Evolutionary conservation across 2,329 filamentous ascomycete species (phyloP).

Genomic region (Ascochyta clinopodiicola): DNA sequence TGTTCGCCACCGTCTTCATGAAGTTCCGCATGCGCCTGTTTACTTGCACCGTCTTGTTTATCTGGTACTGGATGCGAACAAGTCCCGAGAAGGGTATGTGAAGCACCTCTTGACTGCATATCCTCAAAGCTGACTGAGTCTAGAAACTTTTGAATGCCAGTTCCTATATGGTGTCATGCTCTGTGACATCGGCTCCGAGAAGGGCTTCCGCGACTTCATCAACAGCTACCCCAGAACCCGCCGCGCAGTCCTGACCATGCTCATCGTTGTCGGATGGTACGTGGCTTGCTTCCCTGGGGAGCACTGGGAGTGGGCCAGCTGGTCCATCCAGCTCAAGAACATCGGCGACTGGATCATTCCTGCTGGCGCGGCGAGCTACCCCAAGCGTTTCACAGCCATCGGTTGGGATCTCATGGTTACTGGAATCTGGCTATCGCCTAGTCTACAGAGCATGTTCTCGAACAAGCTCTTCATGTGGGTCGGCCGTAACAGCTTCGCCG

Average conservation of each 20-base stretch:
- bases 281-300: slow-evolving; percentile 60
- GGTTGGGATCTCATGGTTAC: slow-evolving; percentile 58
- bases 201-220: slow-evolving; percentile 55
- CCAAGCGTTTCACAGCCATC: slow-evolving; percentile 54
- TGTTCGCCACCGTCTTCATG: slow-evolving; percentile 57
- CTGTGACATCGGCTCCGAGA: slow-evolving; percentile 58
- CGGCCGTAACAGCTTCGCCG: slow-evolving; percentile 62
- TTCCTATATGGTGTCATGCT: slow-evolving; percentile 61
- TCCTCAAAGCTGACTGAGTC: slow-evolving; percentile 14
- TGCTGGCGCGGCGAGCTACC: slow-evolving; percentile 52
- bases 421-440: slow-evolving; percentile 59
- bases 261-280: slow-evolving; percentile 55
- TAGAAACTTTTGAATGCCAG: slow-evolving; percentile 62
- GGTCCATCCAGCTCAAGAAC: slow-evolving; percentile 55
- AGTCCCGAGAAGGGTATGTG: slow-evolving; percentile 55
- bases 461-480: slow-evolving; percentile 61
- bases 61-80: slow-evolving; percentile 58
- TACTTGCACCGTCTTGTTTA: slow-evolving; percentile 54
- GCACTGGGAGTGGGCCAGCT: slow-evolving; percentile 57
- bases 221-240: slow-evolving; percentile 46
- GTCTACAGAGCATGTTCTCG: slow-evolving; percentile 57
- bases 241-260: slow-evolving; percentile 46
- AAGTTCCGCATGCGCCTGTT: slow-evolving; percentile 56
- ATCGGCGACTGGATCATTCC: slow-evolving; percentile 56
- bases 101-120: background rate